These are phyloP conservation scores for Helicocarpus griseus DNA, from an alignment of 2,329 filamentous ascomycete genomes.

Conservation along the genomic window DNA sequence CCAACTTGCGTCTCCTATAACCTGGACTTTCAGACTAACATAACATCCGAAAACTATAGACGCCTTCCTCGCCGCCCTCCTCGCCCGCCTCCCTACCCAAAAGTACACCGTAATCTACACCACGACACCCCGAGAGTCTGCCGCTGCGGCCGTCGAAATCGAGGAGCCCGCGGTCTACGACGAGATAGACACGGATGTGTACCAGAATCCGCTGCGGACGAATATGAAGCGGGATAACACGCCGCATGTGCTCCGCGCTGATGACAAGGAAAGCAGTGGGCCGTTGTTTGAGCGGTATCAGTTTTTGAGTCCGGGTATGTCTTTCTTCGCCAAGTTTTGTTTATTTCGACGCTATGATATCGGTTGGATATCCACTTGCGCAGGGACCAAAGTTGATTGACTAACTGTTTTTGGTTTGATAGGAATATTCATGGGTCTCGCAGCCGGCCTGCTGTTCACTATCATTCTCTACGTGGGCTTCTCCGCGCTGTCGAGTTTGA, in stretches of 20 bases:
- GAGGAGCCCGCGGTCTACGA: constrained; percentile 40
- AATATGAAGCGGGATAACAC: constrained; percentile 61
- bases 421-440: constrained; percentile 84
- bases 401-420: constrained; percentile 6
- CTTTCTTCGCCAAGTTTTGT: no score
- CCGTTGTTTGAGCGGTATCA: constrained; percentile 79
- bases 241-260: constrained; percentile 16
- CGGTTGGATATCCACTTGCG: no score
- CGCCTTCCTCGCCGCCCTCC: constrained; percentile 38
- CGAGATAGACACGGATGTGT: constrained; percentile 51
- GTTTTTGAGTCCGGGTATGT: constrained; percentile 77
- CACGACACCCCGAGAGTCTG: constrained; percentile 46
- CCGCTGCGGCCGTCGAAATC: constrained; percentile 14
- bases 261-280: constrained; percentile 21
- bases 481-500: constrained; percentile 63
- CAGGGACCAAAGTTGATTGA: no score
- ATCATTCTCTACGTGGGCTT: constrained; percentile 71
- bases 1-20: neutral
- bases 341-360: no score
- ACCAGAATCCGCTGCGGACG: constrained; percentile 51
- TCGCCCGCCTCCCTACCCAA: constrained; percentile 37
- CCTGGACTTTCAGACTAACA: neutral
- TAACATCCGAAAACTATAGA: constrained; percentile 21
- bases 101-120: constrained; percentile 67
- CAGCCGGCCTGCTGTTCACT: constrained; percentile 61